Evolutionary conservation across 1,139 yeast genomes (phyloP).

Genomic region (Saccharomycopsis phalli): DNA sequence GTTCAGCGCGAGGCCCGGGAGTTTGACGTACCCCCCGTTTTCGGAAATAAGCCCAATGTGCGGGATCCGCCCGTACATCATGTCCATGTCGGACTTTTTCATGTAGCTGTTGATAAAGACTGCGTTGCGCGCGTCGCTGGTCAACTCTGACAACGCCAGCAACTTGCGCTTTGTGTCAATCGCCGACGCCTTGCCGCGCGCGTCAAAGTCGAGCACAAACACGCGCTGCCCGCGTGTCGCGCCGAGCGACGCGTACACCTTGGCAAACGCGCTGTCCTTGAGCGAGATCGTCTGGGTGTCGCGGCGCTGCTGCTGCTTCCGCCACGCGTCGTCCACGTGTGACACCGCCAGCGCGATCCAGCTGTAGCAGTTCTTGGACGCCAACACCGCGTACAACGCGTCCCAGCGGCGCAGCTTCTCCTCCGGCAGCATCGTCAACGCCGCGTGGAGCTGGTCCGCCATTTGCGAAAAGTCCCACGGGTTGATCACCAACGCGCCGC

Average conservation of each 20-base stretch:
- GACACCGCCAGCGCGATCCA: slow-evolving; percentile 63
- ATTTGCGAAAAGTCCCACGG: slow-evolving; percentile 82
- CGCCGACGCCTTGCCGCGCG: slow-evolving; percentile 22
- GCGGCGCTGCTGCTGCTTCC: slow-evolving; percentile 39
- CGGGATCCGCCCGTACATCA: slow-evolving; percentile 58
- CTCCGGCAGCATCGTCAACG: slow-evolving; percentile 51
- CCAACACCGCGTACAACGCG: slow-evolving; percentile 47
- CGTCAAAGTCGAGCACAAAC: slow-evolving; percentile 47
- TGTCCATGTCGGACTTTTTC: slow-evolving; percentile 54
- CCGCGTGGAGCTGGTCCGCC: slow-evolving; percentile 49
- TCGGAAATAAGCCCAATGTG: slow-evolving; percentile 82
- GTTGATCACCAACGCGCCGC: slow-evolving; percentile 71
- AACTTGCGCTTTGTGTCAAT: slow-evolving; percentile 24
- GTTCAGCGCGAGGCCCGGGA: slow-evolving; percentile 36
- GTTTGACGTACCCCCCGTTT: slow-evolving; percentile 65
- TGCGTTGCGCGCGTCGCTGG: slow-evolving; percentile 45
- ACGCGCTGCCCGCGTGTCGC: slow-evolving; percentile 33
- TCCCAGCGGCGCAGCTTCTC: slow-evolving; percentile 61
- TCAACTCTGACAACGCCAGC: slow-evolving; percentile 35
- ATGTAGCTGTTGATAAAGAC: slow-evolving; percentile 68
- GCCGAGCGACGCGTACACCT: slow-evolving; percentile 27
- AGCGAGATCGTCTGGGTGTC: slow-evolving; percentile 28
- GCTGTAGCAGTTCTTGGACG: slow-evolving; percentile 56
- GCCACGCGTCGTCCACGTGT: slow-evolving; percentile 54
- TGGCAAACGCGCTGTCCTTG: slow-evolving; percentile 33